These are phyloP conservation scores for Acrocalymma vagum DNA, from an alignment of 2,329 filamentous ascomycete genomes.

Conservation along the genomic window DNA sequence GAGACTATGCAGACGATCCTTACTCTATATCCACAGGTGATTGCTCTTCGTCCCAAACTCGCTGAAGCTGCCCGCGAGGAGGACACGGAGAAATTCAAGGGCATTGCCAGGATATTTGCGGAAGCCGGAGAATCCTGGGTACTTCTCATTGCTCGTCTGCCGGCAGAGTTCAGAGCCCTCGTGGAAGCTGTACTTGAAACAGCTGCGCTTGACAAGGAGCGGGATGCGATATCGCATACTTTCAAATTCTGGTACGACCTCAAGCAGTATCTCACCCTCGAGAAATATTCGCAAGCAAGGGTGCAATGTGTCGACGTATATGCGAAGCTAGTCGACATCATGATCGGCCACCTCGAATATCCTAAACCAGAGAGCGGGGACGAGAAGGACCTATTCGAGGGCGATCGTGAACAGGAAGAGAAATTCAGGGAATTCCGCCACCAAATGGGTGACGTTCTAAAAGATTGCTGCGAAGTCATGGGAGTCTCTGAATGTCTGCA, in stretches of 20 bases:
- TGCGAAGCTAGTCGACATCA: slow-evolving; percentile 88
- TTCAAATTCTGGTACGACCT: slow-evolving; percentile 99
- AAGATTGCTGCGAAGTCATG: slow-evolving; percentile 96
- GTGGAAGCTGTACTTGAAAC: slow-evolving; percentile 95
- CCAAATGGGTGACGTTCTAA: slow-evolving; percentile 96
- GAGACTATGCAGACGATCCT: slow-evolving; percentile 86
- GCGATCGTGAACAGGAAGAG: slow-evolving; percentile 93
- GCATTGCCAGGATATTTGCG: slow-evolving; percentile 87
- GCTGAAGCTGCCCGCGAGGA: slow-evolving; percentile 78
- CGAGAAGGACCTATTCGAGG: slow-evolving; percentile 88
- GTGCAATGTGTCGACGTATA: slow-evolving; percentile 82
- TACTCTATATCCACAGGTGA: slow-evolving; percentile 80
- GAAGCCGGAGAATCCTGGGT: slow-evolving; percentile 96
- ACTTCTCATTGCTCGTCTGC: slow-evolving; percentile 85
- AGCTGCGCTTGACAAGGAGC: slow-evolving; percentile 83
- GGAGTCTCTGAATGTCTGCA: slow-evolving; percentile 89
- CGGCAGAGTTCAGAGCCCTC: slow-evolving; percentile 79
- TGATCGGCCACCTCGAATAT: slow-evolving; percentile 90
- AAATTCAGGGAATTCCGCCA: slow-evolving; percentile 97
- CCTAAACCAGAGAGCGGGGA: slow-evolving; percentile 77
- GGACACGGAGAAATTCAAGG: slow-evolving; percentile 86
- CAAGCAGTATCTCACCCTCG: slow-evolving; percentile 93
- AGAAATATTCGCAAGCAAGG: slow-evolving; percentile 85
- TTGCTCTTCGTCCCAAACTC: slow-evolving; percentile 80
- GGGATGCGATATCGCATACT: slow-evolving; percentile 90